phyloP scores from a whole-genome alignment of 2,329 filamentous ascomycete species.

The Acrocalymma vagum region DNA sequence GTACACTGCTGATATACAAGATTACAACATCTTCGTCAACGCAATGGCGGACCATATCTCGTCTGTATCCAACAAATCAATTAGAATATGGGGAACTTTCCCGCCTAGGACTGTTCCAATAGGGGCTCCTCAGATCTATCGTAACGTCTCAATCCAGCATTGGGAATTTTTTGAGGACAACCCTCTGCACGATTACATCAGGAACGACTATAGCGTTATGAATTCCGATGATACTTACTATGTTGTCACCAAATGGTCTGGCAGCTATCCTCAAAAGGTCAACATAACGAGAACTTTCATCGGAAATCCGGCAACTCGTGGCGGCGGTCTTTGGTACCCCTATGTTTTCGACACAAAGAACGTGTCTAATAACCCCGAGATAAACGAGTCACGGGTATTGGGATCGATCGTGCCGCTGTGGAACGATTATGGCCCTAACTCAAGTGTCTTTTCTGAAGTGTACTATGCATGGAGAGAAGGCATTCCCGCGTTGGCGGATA shows the following conservation, averaged over 20 bases:
- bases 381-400: conserved; percentile 17
- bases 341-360: conserved; percentile 49
- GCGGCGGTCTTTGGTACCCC: conserved; percentile 51
- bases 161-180: conserved; percentile 56
- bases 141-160: conserved; percentile 50
- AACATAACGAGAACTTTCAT: conserved; percentile 45
- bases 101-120: conserved; percentile 41
- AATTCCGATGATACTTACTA: conserved; percentile 59
- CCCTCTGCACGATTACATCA: conserved; percentile 46
- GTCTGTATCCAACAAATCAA: conserved; percentile 15
- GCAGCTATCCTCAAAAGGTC: conserved; percentile 51
- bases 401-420: conserved; percentile 51
- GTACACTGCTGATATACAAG: conserved; percentile 21
- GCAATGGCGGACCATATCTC: conserved; percentile 22
- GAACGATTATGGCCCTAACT: conserved; percentile 56
- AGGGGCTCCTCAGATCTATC: conserved; percentile 34
- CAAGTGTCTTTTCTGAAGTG: conserved; percentile 52
- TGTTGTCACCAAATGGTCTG: conserved; percentile 55
- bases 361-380: conserved; percentile 37
- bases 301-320: conserved; percentile 48
- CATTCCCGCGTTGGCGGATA: conserved; percentile 49
- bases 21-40: conserved; percentile 33
- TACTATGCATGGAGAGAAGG: conserved; percentile 52
- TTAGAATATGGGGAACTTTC: conserved; percentile 43
- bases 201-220: conserved; percentile 45